These are phyloP conservation scores for Irpex rosettiformis DNA, from an alignment of 1,284 basidiomycete genomes.

Conservation along the genomic window DNA sequence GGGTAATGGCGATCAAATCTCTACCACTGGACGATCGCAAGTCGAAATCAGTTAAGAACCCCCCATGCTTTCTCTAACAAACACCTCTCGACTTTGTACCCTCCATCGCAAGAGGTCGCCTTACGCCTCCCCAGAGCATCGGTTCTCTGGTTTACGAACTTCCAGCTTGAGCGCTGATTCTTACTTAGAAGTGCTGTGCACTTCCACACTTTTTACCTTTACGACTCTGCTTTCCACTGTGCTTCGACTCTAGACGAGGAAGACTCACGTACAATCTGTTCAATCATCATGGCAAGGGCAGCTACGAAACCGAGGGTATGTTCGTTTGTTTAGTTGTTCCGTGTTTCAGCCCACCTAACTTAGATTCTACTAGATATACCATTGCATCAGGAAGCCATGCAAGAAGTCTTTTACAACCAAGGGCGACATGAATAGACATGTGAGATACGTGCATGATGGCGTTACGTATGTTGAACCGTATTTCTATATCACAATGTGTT, in stretches of 20 bases:
- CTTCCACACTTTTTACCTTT: neutral
- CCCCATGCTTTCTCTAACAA: neutral
- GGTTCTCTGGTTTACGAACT: slow-evolving; percentile 12
- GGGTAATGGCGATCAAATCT: slow-evolving; percentile 8
- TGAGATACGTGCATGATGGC: slow-evolving; percentile 36
- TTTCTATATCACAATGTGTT: neutral
- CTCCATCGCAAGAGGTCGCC: slow-evolving; percentile 11
- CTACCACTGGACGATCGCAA: slow-evolving; percentile 7
- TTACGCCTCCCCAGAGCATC: slow-evolving; percentile 14
- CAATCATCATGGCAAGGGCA: slow-evolving; percentile 1
- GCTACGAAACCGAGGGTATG: neutral
- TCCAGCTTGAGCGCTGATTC: slow-evolving; percentile 2
- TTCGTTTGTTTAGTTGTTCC: neutral
- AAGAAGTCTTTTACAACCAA: slow-evolving; percentile 42
- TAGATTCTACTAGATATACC: neutral
- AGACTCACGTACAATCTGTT: neutral
- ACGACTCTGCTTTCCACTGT: neutral
- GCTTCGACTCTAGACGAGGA: slow-evolving; percentile 3
- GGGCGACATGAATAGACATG: slow-evolving; percentile 52
- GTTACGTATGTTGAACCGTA: slow-evolving; percentile 34
- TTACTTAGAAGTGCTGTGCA: slow-evolving; percentile 16
- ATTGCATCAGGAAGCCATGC: slow-evolving; percentile 25
- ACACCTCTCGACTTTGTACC: slow-evolving; percentile 8
- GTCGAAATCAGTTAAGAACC: slow-evolving; percentile 13
- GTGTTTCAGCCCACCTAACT: too few relatives aligned